phyloP scores from a whole-genome alignment of 306 rosid genomes.

The Cercis canadensis region DNA sequence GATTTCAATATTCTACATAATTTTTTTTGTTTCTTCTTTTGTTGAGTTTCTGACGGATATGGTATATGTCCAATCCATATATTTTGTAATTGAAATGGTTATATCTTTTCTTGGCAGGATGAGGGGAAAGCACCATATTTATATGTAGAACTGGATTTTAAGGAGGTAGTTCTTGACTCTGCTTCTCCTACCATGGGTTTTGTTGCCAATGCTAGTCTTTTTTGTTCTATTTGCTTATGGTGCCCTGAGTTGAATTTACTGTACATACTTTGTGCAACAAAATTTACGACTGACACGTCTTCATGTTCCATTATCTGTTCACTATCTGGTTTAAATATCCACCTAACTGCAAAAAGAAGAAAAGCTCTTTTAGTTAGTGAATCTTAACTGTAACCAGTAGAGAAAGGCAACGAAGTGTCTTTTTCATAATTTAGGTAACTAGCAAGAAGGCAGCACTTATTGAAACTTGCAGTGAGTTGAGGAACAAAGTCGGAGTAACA shows the following conservation, averaged over 20 bases:
- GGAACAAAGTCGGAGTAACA: constrained; percentile 68
- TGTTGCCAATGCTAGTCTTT: constrained; percentile 29
- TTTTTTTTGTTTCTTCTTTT: no score
- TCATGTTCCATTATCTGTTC: background rate
- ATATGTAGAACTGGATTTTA: constrained; percentile 93
- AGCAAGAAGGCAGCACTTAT: constrained; percentile 83
- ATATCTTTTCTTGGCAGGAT: constrained; percentile 56
- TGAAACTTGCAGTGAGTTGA: constrained; percentile 69
- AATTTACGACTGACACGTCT: background rate
- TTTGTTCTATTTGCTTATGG: constrained; percentile 13
- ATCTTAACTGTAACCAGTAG: constrained; percentile 13
- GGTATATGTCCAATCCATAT: no score
- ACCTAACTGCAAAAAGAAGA: constrained; percentile 9
- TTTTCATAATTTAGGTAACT: constrained; percentile 67
- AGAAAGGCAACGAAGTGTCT: constrained; percentile 18
- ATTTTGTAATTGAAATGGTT: no score
- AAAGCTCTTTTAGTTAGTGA: constrained; percentile 7
- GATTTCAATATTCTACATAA: no score
- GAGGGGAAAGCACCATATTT: constrained; percentile 81
- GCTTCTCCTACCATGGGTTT: constrained; percentile 22
- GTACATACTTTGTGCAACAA: constrained; percentile 27
- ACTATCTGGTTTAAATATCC: constrained; percentile 20
- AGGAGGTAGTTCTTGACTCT: constrained; percentile 68
- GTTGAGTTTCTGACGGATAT: no score
- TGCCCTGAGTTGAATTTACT: constrained; percentile 19